These are phyloP conservation scores for Pseudogymnoascus sp. DNA, from an alignment of 2,329 filamentous ascomycete species.

Conservation along the genomic window DNA sequence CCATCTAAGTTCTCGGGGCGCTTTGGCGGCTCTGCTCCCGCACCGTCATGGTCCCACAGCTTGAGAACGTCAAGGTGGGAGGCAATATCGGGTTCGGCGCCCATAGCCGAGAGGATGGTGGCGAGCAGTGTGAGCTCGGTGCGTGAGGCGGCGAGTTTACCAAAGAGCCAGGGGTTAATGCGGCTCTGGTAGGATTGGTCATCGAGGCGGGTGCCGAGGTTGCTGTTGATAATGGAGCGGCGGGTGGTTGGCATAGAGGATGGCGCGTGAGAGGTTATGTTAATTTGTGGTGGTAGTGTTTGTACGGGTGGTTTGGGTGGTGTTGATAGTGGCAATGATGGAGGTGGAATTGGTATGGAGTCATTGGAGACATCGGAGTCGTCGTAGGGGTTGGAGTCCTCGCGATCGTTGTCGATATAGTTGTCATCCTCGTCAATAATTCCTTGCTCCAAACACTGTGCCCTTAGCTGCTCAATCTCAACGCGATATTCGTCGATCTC, in stretches of 20 bases:
- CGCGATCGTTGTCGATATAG: not conserved
- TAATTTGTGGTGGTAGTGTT: not conserved
- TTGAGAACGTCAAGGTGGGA: not conserved
- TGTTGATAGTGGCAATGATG: not conserved
- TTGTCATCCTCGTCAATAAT: conserved; percentile 19
- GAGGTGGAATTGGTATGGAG: not conserved
- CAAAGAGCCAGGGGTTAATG: not conserved
- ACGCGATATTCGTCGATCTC: conserved; percentile 11
- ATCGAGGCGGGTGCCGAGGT: not conserved
- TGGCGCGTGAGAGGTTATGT: not conserved
- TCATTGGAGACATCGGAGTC: not conserved
- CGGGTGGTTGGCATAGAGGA: not conserved
- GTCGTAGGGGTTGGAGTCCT: not conserved
- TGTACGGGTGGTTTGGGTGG: not conserved
- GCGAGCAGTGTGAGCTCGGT: not conserved
- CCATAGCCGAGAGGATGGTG: not conserved
- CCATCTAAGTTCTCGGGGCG: not conserved
- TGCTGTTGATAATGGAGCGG: not conserved
- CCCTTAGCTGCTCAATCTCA: conserved; percentile 12
- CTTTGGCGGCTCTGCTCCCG: not conserved
- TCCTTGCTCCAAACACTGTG: conserved; percentile 14
- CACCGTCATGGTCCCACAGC: not conserved
- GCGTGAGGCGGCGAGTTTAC: not conserved
- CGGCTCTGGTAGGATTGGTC: not conserved
- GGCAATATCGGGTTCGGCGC: not conserved